Conservation (phyloP, 345 rosid species). For the Gossypium arboreum region DNA sequence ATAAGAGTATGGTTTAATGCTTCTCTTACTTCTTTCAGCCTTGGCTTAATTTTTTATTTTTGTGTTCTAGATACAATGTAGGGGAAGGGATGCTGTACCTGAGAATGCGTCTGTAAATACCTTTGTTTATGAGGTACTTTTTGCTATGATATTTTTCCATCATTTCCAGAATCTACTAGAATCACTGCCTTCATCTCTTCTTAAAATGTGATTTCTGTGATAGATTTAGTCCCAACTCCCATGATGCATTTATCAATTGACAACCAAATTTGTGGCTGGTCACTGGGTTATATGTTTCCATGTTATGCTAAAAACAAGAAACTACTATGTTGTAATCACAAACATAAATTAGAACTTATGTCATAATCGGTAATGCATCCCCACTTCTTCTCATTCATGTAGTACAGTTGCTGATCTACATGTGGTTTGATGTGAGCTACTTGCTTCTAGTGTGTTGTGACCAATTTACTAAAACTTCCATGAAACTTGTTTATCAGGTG, state of each 20-base stretch:
- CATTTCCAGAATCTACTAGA: not conserved
- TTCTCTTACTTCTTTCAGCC: not conserved
- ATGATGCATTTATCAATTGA: not conserved
- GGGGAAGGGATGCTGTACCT: conserved; percentile 89
- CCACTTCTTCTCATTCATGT: not conserved
- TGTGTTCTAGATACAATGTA: conserved; percentile 72
- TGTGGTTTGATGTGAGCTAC: not conserved
- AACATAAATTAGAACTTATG: not conserved
- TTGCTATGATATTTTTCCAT: not conserved
- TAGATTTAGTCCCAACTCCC: not conserved
- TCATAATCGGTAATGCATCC: not conserved
- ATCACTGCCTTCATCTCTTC: not conserved
- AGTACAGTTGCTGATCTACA: not conserved
- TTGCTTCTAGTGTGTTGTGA: not conserved
- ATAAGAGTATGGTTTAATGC: not conserved
- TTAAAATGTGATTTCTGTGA: not conserved
- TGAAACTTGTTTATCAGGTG: conserved; percentile 44
- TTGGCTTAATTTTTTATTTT: conserved; percentile 15
- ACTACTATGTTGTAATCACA: not conserved
- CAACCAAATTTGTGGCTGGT: not conserved
- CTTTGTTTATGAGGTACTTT: conserved; percentile 77
- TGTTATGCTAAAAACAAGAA: not conserved
- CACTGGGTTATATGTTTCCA: not conserved
- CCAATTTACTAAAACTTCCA: not conserved
- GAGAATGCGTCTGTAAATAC: conserved; percentile 78